A percentile compares a stretch with the other conserved stretches of the same genome.
Evolutionary conservation across 768 basidiomycete genomes (phyloP).

Genomic region (Strobilomyces dryophilus): DNA sequence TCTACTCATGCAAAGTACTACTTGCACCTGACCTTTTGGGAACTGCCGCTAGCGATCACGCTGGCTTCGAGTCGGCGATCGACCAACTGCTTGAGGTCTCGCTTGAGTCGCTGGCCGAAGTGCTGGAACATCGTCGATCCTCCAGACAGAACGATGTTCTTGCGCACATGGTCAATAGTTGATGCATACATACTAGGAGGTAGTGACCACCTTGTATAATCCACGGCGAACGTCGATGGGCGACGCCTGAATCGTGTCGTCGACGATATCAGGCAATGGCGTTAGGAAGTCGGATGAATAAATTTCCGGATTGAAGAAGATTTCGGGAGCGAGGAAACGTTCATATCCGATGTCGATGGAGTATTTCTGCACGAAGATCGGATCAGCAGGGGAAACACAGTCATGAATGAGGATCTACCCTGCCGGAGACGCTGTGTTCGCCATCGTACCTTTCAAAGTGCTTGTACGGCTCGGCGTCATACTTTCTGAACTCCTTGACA

Average conservation of each 20-base stretch:
- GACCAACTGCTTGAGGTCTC: constrained; percentile 83
- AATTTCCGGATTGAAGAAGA: constrained; percentile 99
- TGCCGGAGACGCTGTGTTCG: constrained; percentile 87
- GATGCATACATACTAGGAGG: background rate
- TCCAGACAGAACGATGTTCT: constrained; percentile 86
- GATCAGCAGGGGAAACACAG: constrained; percentile 1
- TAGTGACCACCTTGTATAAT: constrained; percentile 75
- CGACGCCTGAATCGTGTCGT: background rate
- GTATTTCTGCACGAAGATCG: constrained; percentile 68
- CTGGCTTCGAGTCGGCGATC: constrained; percentile 84
- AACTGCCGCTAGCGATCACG: constrained; percentile 67
- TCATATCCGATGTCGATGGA: constrained; percentile 94
- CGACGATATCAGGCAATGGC: constrained; percentile 79
- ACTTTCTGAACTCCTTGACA: constrained; percentile 97
- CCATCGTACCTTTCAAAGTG: constrained; percentile 93
- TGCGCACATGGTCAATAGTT: constrained; percentile 25
- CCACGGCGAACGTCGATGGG: constrained; percentile 48
- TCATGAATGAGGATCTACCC: constrained; percentile 46
- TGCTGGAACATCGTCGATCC: constrained; percentile 48
- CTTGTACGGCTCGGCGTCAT: constrained; percentile 93
- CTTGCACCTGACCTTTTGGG: constrained; percentile 55
- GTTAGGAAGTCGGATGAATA: constrained; percentile 97
- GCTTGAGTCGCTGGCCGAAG: constrained; percentile 82
- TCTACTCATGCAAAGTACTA: background rate
- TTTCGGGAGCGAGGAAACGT: constrained; percentile 97